Base-by-base conservation (phyloP, 257 asterid genomes). In the Scutellaria minor region DNA sequence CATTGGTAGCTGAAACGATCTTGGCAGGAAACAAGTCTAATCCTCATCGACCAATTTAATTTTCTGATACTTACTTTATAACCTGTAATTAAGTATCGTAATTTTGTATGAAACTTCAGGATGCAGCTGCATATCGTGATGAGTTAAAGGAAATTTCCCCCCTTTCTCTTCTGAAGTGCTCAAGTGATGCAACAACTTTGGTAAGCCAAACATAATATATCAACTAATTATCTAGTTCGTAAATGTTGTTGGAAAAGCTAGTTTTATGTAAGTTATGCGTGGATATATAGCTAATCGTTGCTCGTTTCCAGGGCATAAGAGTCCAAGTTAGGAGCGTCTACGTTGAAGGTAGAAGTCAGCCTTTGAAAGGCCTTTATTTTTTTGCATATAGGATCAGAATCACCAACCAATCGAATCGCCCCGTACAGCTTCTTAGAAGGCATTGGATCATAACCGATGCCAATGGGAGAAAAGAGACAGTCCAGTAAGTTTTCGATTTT, bases 361-460 rank as follows among this genome's bases (percentile, higher is more conserved):
- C 97, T 56, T 84, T 90, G 42, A 90, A 81, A 77, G 98, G 89
- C 52, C 86, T 80, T 59, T 93, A 90, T 63, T 83, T 87, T 70
- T 93, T 82, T 54, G 96, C 98, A n/a, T 93, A 90, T 73, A 85
- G 93, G 78, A 88, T 90, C 64, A 84, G 95, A 83, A 85, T 93
- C 83, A 83, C 86, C 80, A 93, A 91, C 90, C 84, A 80, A 71
- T 90, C 98, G 1, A 81, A 83, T 51, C 95, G 98, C 76, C 93
- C 97, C 0, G 95, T 85, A 54, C 98, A 90, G 73, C 98, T 93
- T 80, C 96, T 93, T 31, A 82, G 91, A 81, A 81, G 98, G 75
- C 96, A 93, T 73, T 93, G 98, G 98, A 86, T 90, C 89, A 88
- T 90, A 74, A 87, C 97, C 6, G 93, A 90, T 73, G 96, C 90